phyloP scores from a whole-genome alignment of 2,329 filamentous ascomycete species.

The Arthrinium puccinioides region DNA sequence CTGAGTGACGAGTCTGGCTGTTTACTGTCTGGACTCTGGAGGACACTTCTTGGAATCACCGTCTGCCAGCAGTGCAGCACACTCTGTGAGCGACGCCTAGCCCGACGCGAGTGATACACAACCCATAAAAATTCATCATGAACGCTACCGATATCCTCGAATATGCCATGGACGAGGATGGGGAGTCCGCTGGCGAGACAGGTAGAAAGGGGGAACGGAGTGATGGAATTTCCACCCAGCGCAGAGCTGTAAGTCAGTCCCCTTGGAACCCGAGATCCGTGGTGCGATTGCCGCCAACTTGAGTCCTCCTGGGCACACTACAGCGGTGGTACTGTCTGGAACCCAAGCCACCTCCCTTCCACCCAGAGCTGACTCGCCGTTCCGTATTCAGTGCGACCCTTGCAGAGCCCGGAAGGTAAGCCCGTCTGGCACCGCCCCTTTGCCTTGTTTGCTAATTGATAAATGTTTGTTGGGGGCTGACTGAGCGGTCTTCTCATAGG shows the following conservation, averaged over 20 bases:
- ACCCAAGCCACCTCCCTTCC: neutral
- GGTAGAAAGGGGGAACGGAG: neutral
- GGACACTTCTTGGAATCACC: no score
- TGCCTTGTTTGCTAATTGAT: no score
- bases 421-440: neutral
- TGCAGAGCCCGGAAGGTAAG: slow-evolving; percentile 2
- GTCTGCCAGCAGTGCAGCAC: no score
- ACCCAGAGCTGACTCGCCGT: neutral
- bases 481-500: neutral
- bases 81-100: no score
- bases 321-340: neutral
- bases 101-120: no score
- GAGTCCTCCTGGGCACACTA: no score
- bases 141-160: no score
- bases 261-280: neutral
- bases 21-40: no score
- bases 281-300: no score
- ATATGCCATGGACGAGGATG: slow-evolving; percentile 1
- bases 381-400: neutral
- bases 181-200: neutral
- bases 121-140: no score
- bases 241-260: slow-evolving; percentile 2
- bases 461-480: neutral
- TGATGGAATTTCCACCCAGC: neutral
- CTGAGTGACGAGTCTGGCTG: no score